Conservation (phyloP, 106 monocot species). For the Xerophyta viscosa region DNA sequence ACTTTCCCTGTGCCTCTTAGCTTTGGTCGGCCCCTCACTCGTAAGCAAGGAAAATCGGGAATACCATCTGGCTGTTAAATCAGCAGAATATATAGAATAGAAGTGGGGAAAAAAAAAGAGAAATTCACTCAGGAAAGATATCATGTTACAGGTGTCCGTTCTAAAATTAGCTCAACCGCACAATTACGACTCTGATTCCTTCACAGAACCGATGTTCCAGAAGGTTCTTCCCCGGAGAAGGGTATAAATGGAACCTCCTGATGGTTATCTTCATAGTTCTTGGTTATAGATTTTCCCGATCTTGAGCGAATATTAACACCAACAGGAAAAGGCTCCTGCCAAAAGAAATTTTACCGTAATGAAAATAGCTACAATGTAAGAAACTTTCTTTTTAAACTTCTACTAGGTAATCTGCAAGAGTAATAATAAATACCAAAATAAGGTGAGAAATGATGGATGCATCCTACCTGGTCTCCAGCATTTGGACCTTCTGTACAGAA, state of each 20-base stretch:
- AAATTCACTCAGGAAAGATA: neutral
- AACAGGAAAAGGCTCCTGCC: constrained; percentile 13
- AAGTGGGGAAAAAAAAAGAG: neutral
- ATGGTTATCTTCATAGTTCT: neutral
- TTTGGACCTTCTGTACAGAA: constrained; percentile 69
- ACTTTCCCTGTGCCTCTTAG: neutral
- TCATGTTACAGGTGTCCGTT: neutral
- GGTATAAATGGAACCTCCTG: constrained; percentile 1
- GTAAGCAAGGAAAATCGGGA: constrained; percentile 4
- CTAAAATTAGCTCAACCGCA: neutral
- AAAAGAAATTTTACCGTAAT: neutral
- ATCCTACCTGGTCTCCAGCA: constrained; percentile 58
- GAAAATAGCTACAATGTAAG: neutral
- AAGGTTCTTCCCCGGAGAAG: neutral
- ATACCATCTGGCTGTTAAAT: neutral
- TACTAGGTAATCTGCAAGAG: no score
- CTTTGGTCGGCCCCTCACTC: neutral
- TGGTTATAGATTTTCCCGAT: constrained; percentile 4
- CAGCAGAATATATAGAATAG: neutral
- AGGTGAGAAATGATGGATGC: neutral
- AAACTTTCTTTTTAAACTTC: neutral
- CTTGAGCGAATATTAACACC: constrained; percentile 7
- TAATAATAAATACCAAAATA: neutral
- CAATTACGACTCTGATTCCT: neutral
- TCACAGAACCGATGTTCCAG: neutral